Evolutionary conservation across 768 basidiomycete species (phyloP), one percentile per base, ranked within the genome.

Genomic region (Strobilomyces confusus): DNA sequence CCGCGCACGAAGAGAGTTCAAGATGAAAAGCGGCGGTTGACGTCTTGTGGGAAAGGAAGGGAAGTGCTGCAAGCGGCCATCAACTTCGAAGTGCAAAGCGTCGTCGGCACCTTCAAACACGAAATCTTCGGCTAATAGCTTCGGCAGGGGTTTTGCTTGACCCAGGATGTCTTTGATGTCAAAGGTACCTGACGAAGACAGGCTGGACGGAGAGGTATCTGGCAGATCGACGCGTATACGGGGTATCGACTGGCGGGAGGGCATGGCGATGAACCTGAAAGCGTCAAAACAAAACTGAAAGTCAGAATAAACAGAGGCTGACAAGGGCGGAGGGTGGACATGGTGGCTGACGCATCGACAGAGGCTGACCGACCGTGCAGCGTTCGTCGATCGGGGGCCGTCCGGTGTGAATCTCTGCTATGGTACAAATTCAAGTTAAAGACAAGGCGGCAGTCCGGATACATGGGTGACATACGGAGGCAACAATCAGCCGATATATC

Each of bases 41-140:
- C 54, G 60, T 19, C 60, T 58, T 23, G 52, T 33, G 19, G 73
- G 70, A 52, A 74, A 74, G 48, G 71, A 57, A 38, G 70, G 69
- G 38, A 67, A 45, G 17, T 63, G 55, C 32, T 60, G 60, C 55
- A 59, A 60, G 36, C 19, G 9, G 51, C 48, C 46, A n/a, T n/a
- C n/a, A 47, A 58, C 55, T 38, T 59, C 61, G 48, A 47, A 37
- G 41, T 45, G 40, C 29, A 55, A 25, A 34, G 19, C 32, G 42
- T 49, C 52, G 13, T 54, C 51, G 37, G 56, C 42, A 53, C 54
- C 56, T 46, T 56, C 60, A 36, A 60, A 57, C n/a, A 52, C 50
- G 30, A 63, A 45, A 20, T 58, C 52, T 40, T 61, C 58, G 11
- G 62, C 51, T 2, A 72, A 59, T 20, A 73, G 41, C 30, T 57